Evolutionary conservation across 805 yeast genomes (phyloP).

Genomic region (Candida gorgasii): DNA sequence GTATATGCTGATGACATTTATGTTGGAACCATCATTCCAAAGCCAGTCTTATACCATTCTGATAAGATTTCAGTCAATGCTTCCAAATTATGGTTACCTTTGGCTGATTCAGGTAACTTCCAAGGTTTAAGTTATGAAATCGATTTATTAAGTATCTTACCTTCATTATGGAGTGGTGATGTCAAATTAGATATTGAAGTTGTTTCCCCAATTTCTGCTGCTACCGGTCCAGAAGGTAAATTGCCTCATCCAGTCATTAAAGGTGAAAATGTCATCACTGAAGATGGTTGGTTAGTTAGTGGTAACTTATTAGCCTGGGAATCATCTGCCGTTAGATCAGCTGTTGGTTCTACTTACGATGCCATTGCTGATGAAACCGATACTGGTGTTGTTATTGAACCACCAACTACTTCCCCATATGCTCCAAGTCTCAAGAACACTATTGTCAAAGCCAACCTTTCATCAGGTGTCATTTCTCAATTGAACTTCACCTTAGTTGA

Average conservation of each 20-base stretch:
- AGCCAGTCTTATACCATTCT: constrained; percentile 30
- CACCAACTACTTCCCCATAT: constrained; percentile 24
- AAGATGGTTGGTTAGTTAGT: constrained; percentile 24
- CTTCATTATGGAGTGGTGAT: constrained; percentile 26
- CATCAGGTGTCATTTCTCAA: constrained; percentile 18
- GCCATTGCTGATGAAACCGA: constrained; percentile 19
- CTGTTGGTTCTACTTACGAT: constrained; percentile 19
- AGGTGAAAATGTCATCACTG: constrained; percentile 16
- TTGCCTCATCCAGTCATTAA: constrained; percentile 21
- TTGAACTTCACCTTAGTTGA: constrained; percentile 28
- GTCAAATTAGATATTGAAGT: constrained; percentile 23
- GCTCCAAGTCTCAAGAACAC: constrained; percentile 20
- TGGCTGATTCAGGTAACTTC: constrained; percentile 28
- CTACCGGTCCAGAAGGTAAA: constrained; percentile 16
- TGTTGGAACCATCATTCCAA: constrained; percentile 26
- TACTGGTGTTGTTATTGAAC: constrained; percentile 23
- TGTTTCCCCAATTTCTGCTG: constrained; percentile 23
- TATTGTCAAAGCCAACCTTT: constrained; percentile 20
- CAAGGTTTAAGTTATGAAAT: constrained; percentile 27
- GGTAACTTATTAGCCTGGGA: constrained; percentile 31
- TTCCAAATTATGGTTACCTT: constrained; percentile 22
- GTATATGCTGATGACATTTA: constrained; percentile 22
- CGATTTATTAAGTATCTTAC: constrained; percentile 27
- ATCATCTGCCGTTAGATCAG: constrained; percentile 14
- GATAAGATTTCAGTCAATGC: constrained; percentile 18